phyloP scores from a whole-genome alignment of 805 yeast species.

The Wickerhamiella brachini region DNA sequence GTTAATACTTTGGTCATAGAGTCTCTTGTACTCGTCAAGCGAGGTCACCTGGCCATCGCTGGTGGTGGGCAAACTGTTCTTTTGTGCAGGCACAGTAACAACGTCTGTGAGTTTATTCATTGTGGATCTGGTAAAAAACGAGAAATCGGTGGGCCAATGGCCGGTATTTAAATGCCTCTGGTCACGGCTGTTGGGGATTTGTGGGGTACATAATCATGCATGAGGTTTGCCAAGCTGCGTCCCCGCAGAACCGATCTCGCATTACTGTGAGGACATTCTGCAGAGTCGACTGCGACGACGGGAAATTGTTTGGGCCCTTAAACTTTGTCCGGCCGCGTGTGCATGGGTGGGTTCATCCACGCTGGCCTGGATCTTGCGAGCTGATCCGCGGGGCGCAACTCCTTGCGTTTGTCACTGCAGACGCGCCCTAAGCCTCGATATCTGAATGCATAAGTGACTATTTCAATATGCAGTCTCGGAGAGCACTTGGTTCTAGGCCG shows the following conservation, averaged over 20 bases:
- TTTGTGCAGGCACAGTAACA: neutral
- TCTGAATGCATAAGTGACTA: neutral
- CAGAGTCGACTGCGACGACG: too few relatives aligned
- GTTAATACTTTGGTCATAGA: constrained; percentile 43
- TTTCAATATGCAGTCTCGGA: neutral
- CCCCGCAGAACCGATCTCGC: neutral
- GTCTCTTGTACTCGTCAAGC: constrained; percentile 35
- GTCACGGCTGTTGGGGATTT: neutral
- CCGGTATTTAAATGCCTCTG: neutral
- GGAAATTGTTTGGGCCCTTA: too few relatives aligned
- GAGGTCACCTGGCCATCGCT: constrained; percentile 27
- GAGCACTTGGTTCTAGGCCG: neutral
- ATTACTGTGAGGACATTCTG: neutral
- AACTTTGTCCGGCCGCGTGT: too few relatives aligned
- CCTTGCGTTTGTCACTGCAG: neutral
- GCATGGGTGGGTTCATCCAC: too few relatives aligned
- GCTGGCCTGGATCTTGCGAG: too few relatives aligned
- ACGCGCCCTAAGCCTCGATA: neutral
- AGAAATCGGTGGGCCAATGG: neutral
- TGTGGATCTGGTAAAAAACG: neutral
- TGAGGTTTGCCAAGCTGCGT: neutral
- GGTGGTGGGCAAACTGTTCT: constrained; percentile 2
- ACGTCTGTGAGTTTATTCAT: constrained; percentile 1
- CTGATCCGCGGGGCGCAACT: neutral
- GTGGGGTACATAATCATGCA: neutral